A percentile compares a stretch with the other conserved stretches of the same genome.
phyloP scores from a whole-genome alignment of 2,329 filamentous ascomycete species.

The Colletotrichum sp. region DNA sequence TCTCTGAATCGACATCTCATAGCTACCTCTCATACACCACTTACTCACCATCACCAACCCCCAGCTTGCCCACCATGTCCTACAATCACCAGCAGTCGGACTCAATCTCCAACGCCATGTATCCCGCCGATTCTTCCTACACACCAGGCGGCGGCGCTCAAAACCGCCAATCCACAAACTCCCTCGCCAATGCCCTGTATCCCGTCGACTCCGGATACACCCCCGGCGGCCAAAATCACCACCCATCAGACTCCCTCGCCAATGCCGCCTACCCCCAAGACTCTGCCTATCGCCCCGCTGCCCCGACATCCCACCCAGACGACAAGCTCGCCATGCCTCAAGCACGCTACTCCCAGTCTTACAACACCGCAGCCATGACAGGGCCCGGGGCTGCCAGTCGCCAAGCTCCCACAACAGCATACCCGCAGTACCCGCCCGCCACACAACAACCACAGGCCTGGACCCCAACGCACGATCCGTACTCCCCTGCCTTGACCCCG shows the following conservation, averaged over 20 bases:
- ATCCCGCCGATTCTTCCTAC: slow-evolving; percentile 6
- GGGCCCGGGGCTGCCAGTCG: neutral
- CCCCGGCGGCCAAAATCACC: neutral
- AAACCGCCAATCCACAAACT: neutral
- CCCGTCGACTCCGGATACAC: slow-evolving; percentile 15
- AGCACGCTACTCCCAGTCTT: slow-evolving; percentile 18
- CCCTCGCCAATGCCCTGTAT: slow-evolving; percentile 19
- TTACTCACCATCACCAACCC: neutral
- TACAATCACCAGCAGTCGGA: slow-evolving; percentile 9
- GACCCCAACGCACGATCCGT: neutral
- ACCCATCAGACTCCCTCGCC: slow-evolving; percentile 8
- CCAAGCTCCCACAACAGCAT: neutral
- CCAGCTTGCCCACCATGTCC: slow-evolving; percentile 4
- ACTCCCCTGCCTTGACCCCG: neutral
- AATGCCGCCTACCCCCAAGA: slow-evolving; percentile 21
- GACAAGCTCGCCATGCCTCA: slow-evolving; percentile 16
- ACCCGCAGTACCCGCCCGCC: neutral
- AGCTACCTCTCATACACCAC: neutral
- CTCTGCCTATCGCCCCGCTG: slow-evolving; percentile 15
- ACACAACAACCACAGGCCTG: neutral
- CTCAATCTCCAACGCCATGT: slow-evolving; percentile 7
- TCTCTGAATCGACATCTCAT: neutral
- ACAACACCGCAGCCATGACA: neutral
- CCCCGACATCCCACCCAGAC: neutral
- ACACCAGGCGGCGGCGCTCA: neutral